phyloP scores from a whole-genome alignment of 768 basidiomycete genomes.

The Tricholoma matsutake region DNA sequence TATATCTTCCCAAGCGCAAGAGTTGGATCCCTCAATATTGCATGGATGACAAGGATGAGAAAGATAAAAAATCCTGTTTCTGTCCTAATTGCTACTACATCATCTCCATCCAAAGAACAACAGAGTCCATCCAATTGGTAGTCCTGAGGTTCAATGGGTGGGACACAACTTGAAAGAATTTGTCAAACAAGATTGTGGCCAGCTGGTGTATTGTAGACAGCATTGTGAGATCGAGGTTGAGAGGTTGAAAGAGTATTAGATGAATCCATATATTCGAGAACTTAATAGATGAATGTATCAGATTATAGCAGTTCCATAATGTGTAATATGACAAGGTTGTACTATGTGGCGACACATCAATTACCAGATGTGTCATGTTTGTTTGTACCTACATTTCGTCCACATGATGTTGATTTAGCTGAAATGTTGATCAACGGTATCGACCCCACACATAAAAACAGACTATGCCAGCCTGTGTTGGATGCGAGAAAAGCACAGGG shows the following conservation, averaged over 20 bases:
- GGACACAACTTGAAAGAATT: neutral
- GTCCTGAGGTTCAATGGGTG: constrained; percentile 15
- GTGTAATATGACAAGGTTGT: neutral
- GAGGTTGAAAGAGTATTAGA: neutral
- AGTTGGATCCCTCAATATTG: neutral
- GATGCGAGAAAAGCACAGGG: too few species aligned
- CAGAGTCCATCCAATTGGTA: constrained; percentile 24
- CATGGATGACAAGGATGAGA: neutral
- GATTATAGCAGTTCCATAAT: neutral
- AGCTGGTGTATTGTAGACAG: too few species aligned
- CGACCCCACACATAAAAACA: too few species aligned
- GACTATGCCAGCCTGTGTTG: too few species aligned
- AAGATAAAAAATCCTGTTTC: constrained; percentile 16
- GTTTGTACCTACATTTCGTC: too few species aligned
- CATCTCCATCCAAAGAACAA: constrained; percentile 16
- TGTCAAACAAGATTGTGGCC: too few species aligned
- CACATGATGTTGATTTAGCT: too few species aligned
- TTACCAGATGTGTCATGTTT: neutral
- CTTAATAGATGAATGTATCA: neutral
- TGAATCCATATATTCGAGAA: neutral
- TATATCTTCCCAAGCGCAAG: neutral
- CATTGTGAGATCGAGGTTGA: neutral
- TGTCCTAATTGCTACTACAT: constrained; percentile 16
- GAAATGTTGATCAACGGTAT: too few species aligned
- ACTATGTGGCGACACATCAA: neutral